A percentile compares a stretch with the other conserved stretches of the same genome.
Evolutionary conservation across 1,139 yeast genomes (phyloP).

Genomic region (Geotrichum siamense): DNA sequence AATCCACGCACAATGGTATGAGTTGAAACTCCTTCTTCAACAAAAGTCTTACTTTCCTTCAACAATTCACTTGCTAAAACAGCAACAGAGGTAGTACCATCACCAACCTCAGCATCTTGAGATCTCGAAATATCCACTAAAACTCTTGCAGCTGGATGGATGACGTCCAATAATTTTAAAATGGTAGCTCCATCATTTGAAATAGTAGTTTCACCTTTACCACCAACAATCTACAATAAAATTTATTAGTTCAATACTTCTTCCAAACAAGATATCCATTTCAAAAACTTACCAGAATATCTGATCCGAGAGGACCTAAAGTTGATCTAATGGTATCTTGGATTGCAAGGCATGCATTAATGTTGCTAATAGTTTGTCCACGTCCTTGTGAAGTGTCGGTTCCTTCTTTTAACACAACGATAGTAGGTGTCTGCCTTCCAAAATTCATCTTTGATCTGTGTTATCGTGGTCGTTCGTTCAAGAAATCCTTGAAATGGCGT

Average conservation of each 20-base stretch:
- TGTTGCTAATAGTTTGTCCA: slow-evolving; percentile 90
- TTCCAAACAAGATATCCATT: too few species aligned
- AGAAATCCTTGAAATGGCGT: neutral
- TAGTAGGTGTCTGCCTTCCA: slow-evolving; percentile 90
- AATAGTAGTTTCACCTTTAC: slow-evolving; percentile 82
- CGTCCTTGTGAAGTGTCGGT: slow-evolving; percentile 95
- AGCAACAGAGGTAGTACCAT: slow-evolving; percentile 96
- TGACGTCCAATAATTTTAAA: slow-evolving; percentile 82
- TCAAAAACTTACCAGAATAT: slow-evolving; percentile 47
- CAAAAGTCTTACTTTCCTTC: slow-evolving; percentile 81
- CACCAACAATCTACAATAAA: slow-evolving; percentile 50
- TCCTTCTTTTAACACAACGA: slow-evolving; percentile 95
- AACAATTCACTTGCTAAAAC: slow-evolving; percentile 89
- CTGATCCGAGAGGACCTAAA: slow-evolving; percentile 95
- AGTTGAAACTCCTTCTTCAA: slow-evolving; percentile 93
- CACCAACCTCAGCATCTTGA: slow-evolving; percentile 99
- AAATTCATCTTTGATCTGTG: slow-evolving; percentile 53
- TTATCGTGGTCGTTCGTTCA: neutral
- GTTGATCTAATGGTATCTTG: slow-evolving; percentile 95
- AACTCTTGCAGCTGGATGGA: slow-evolving; percentile 96
- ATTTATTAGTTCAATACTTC: neutral
- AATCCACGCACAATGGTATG: slow-evolving; percentile 84
- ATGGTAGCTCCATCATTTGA: slow-evolving; percentile 99
- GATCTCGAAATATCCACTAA: slow-evolving; percentile 92
- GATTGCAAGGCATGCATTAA: slow-evolving; percentile 93